phyloP scores from a whole-genome alignment of 257 asterid genomes.

The Penstemon barbatus region DNA sequence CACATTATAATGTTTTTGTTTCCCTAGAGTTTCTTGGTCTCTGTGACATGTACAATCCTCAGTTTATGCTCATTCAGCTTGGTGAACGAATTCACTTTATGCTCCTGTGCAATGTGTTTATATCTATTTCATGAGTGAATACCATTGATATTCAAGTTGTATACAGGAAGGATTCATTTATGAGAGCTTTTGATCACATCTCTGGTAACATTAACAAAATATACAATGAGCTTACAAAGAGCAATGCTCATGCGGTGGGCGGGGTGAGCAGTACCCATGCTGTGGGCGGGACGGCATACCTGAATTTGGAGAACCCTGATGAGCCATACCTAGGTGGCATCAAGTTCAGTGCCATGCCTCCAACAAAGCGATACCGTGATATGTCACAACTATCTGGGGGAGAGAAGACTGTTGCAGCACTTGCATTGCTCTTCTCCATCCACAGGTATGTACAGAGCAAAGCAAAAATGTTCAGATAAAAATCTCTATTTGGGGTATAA shows the following conservation, averaged over 20 bases:
- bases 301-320: constrained; percentile 89
- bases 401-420: constrained; percentile 98
- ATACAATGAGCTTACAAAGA: constrained; percentile 90
- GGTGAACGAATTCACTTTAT: constrained; percentile 5
- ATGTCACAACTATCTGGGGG: constrained; percentile 98
- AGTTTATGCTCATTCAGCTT: constrained; percentile 7
- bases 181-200: constrained; percentile 91
- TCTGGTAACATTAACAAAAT: constrained; percentile 84
- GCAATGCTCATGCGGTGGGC: constrained; percentile 54
- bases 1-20: neutral
- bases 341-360: constrained; percentile 97
- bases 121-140: constrained; percentile 13
- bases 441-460: constrained; percentile 62
- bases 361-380: constrained; percentile 91
- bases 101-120: constrained; percentile 6
- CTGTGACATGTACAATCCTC: constrained; percentile 5
- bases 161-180: constrained; percentile 73
- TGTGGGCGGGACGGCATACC: constrained; percentile 93
- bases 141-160: constrained; percentile 33
- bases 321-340: constrained; percentile 94
- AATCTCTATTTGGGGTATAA: neutral
- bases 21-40: constrained; percentile 9
- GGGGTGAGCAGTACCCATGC: constrained; percentile 77
- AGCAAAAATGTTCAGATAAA: neutral
- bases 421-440: constrained; percentile 90